A percentile compares a stretch with the other conserved stretches of the same genome.
Evolutionary conservation across 2,329 filamentous ascomycete genomes (phyloP).

Genomic region (Didymella exigua): DNA sequence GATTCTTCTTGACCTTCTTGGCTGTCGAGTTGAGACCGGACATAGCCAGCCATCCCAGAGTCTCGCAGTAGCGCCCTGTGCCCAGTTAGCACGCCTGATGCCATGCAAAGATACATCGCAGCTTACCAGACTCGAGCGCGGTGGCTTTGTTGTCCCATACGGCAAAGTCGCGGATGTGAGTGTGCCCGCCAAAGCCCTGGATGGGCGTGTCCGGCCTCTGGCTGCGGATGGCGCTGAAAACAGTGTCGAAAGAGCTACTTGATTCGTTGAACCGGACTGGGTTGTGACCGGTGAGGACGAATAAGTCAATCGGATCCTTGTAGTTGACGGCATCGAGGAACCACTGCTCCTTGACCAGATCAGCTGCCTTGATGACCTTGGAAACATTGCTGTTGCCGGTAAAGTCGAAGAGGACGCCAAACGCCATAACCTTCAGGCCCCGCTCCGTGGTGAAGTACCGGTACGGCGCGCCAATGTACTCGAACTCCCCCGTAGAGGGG

Average conservation of each 20-base stretch:
- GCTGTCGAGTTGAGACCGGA: conserved; percentile 60
- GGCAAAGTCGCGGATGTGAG: conserved; percentile 68
- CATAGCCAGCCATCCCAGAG: conserved; percentile 70
- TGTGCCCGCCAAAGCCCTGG: conserved; percentile 69
- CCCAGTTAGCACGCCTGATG: neutral
- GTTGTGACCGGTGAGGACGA: conserved; percentile 69
- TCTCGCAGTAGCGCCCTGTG: conserved; percentile 67
- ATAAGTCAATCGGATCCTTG: conserved; percentile 65
- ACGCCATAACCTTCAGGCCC: conserved; percentile 56
- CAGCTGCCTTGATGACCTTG: conserved; percentile 62
- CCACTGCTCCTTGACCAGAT: conserved; percentile 62
- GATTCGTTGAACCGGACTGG: conserved; percentile 57
- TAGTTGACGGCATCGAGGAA: conserved; percentile 63
- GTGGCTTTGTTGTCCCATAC: conserved; percentile 67
- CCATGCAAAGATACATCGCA: neutral
- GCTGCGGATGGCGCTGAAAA: conserved; percentile 65
- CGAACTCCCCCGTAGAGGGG: conserved; percentile 50
- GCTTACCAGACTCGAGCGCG: conserved; percentile 62
- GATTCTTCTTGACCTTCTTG: conserved; percentile 50
- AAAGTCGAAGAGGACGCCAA: conserved; percentile 58
- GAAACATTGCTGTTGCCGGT: conserved; percentile 65
- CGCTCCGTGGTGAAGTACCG: conserved; percentile 58
- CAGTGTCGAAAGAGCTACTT: conserved; percentile 53
- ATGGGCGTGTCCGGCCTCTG: conserved; percentile 64
- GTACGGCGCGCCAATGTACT: conserved; percentile 56